Evolutionary conservation across 345 rosid species (phyloP).

Genomic region (Melaleuca alternifolia): DNA sequence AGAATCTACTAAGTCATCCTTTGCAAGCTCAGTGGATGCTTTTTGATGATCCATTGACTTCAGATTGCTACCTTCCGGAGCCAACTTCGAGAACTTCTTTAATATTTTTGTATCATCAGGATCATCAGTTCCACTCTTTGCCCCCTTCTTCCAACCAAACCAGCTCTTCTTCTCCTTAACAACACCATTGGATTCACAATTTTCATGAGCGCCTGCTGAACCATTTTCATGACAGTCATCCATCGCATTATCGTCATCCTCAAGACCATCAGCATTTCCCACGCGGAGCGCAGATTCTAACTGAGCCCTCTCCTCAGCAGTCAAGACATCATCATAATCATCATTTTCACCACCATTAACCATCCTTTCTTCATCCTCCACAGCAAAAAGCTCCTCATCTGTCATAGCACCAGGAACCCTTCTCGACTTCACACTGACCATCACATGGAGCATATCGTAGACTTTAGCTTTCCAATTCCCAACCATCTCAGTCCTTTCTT

Average conservation of each 20-base stretch:
- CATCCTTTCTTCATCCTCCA: constrained; percentile 59
- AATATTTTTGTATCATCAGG: constrained; percentile 54
- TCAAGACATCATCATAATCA: constrained; percentile 71
- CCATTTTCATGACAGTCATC: constrained; percentile 52
- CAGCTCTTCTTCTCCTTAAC: constrained; percentile 86
- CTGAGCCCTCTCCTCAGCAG: constrained; percentile 86
- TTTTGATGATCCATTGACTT: constrained; percentile 47
- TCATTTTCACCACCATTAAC: constrained; percentile 51
- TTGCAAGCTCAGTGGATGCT: constrained; percentile 39
- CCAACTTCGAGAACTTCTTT: constrained; percentile 66
- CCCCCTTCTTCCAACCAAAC: constrained; percentile 89
- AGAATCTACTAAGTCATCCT: constrained; percentile 49
- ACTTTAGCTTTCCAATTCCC: constrained; percentile 97
- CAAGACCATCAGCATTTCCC: constrained; percentile 63
- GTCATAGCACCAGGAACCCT: constrained; percentile 98
- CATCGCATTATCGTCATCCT: constrained; percentile 63
- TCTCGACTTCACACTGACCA: constrained; percentile 95
- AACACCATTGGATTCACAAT: constrained; percentile 43
- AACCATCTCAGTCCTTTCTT: constrained; percentile 88
- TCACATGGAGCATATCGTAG: constrained; percentile 93
- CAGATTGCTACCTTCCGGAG: constrained; percentile 55
- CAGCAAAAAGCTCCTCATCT: constrained; percentile 94
- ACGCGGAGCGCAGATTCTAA: constrained; percentile 62
- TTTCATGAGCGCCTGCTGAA: constrained; percentile 41
- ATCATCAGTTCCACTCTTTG: constrained; percentile 48